Evolutionary conservation across 2,329 filamentous ascomycete genomes (phyloP).

Genomic region (Penicillium janthinellum): DNA sequence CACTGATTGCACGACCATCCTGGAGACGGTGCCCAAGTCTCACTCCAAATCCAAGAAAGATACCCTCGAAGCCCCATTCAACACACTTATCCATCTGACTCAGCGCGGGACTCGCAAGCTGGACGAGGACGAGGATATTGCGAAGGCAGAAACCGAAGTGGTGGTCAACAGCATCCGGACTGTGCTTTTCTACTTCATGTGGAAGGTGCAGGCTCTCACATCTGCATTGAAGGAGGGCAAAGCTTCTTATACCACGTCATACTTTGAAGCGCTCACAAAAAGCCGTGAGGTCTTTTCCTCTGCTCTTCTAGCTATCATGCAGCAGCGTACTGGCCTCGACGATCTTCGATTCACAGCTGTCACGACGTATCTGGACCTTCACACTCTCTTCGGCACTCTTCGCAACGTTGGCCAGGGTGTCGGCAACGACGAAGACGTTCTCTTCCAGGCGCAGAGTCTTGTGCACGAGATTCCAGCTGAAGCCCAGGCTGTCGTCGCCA

Average conservation of each 20-base stretch:
- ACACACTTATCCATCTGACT: conserved; percentile 71
- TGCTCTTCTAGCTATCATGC: conserved; percentile 53
- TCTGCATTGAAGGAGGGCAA: conserved; percentile 57
- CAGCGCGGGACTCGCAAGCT: conserved; percentile 68
- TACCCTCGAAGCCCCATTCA: conserved; percentile 53
- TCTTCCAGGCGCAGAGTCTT: conserved; percentile 61
- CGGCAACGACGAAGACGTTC: conserved; percentile 47
- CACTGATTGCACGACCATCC: conserved; percentile 71
- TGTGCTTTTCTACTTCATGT: conserved; percentile 90
- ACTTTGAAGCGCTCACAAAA: conserved; percentile 69
- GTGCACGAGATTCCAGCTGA: conserved; percentile 69
- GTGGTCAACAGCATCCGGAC: conserved; percentile 74
- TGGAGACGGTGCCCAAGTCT: conserved; percentile 60
- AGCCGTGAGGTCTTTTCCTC: conserved; percentile 56
- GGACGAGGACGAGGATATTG: conserved; percentile 68
- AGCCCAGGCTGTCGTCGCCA: conserved; percentile 67
- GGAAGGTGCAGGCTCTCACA: conserved; percentile 71
- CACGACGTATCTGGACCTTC: conserved; percentile 77
- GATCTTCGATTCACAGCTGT: conserved; percentile 75
- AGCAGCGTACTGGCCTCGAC: conserved; percentile 62
- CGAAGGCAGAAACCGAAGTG: conserved; percentile 77
- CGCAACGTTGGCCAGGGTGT: conserved; percentile 51
- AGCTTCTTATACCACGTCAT: conserved; percentile 60
- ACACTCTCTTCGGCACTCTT: conserved; percentile 76
- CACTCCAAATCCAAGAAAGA: conserved; percentile 43